Base-by-base conservation (phyloP, 108 stramenopile genomes). In the Discostella stelligeroides region DNA sequence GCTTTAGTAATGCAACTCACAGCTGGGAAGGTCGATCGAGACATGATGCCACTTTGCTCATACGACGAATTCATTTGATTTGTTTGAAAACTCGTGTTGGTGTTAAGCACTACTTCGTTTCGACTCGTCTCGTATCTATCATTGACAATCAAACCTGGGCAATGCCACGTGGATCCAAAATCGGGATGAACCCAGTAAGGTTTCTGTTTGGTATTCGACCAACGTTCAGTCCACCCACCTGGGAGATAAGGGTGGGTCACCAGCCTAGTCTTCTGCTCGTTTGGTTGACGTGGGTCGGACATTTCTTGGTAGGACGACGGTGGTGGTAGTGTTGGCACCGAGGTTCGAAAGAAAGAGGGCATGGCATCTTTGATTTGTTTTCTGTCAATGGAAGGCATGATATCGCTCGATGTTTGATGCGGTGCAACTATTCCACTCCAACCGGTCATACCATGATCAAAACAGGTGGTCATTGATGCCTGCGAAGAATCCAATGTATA, bases 141-240 rank as follows among this genome's bases (percentile, higher is more conserved):
- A 29, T 43, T 42, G 5, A 27, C 34, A 28, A 75, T 66, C 49
- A 83, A 43, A 20, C 91, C 87, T 7, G 92, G 92, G 39, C 85
- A 84, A 56, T 87, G 76, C 84, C 85, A 94, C 9, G 90, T 87
- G 4, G 75, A 42, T 34, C 87, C 87, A 56, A 76, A 76, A 51
- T 94, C 92, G 3, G 92, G 90, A 29, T 91, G 92, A 1, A 66
- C 45, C 46, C 89, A 94, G 55, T 75, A 88, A 14, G 88, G 88
- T 21, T 74, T 82, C 11, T 85, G 70, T 45, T 79, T 82, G 5
- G 79, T 70, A 60, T 84, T 77, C 10, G 92, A 94, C 38, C 88
- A 64, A 28, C 62, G 46, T 11, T 87, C 72, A 48, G 57, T 79
- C 88, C 89, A 94, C 38, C 92, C 92, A 3, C 90, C 81, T 13